These are phyloP conservation scores for Trichosporon asahii DNA, from an alignment of 1,284 basidiomycete genomes.

Conservation along the genomic window DNA sequence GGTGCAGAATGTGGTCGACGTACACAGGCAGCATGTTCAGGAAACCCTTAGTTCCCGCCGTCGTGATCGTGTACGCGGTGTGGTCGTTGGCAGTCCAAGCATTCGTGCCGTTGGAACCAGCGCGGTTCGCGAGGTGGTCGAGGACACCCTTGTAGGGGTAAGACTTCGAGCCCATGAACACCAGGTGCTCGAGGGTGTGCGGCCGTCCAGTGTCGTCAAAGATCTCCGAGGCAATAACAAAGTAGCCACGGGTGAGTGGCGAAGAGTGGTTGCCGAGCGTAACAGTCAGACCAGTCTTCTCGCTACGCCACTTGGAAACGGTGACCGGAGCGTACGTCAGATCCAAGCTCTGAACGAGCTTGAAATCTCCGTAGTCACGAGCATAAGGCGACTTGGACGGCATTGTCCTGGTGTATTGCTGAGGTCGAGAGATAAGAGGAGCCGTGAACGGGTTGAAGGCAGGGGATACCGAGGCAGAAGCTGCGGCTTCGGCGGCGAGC, in stretches of 20 bases:
- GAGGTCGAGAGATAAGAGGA: conserved; percentile 2
- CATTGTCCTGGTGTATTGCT: conserved; percentile 10
- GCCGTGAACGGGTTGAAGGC: not conserved
- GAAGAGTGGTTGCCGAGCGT: conserved; percentile 63
- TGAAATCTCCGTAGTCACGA: conserved; percentile 45
- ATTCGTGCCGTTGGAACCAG: conserved; percentile 87
- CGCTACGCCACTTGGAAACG: conserved; percentile 50
- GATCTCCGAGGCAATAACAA: conserved; percentile 89
- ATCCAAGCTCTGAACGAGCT: conserved; percentile 44
- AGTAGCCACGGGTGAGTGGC: conserved; percentile 81
- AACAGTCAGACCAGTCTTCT: conserved; percentile 53
- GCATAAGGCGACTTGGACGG: conserved; percentile 14
- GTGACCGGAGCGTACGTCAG: conserved; percentile 49
- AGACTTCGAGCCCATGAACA: conserved; percentile 90
- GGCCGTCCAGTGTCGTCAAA: conserved; percentile 91
- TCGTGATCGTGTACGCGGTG: conserved; percentile 95
- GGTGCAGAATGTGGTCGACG: conserved; percentile 95
- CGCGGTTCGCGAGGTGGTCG: conserved; percentile 93
- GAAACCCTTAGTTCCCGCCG: conserved; percentile 94
- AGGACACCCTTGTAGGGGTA: conserved; percentile 98
- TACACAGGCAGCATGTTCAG: conserved; percentile 91
- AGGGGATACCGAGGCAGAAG: not conserved
- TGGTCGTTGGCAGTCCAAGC: conserved; percentile 61
- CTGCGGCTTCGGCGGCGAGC: not conserved
- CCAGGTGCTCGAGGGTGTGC: conserved; percentile 87